Evolutionary conservation across 78 protist genomes (phyloP).

Genomic region (Dictyostelium discoideum): DNA sequence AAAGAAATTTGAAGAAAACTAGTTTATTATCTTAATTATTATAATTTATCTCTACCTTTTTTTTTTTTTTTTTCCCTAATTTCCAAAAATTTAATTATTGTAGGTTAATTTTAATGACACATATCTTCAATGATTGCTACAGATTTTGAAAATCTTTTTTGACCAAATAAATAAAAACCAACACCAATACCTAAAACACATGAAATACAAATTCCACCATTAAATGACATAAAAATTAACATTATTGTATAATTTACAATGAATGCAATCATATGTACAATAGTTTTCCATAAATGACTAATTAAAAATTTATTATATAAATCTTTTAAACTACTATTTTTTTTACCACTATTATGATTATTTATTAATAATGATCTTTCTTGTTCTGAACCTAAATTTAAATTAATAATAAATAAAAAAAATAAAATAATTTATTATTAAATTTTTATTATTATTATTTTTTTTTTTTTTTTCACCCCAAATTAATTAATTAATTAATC

Average conservation of each 20-base stretch:
- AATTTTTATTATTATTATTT: too few species aligned
- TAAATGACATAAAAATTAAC: conserved; percentile 62
- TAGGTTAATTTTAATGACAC: neutral
- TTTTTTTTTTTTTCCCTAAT: neutral
- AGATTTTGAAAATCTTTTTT: neutral
- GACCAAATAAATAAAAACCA: conserved; percentile 58
- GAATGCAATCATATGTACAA: conserved; percentile 33
- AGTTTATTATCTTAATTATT: neutral
- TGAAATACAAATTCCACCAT: conserved; percentile 50
- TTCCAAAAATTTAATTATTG: too few species aligned
- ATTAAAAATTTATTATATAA: conserved; percentile 5
- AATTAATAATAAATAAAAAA: neutral
- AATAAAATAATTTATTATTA: neutral
- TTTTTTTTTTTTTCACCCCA: too few species aligned
- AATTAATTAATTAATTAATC: too few species aligned
- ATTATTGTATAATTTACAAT: conserved; percentile 20
- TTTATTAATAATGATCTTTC: neutral
- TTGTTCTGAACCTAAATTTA: neutral
- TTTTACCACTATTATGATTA: neutral
- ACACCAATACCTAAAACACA: conserved; percentile 30
- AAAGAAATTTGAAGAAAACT: neutral
- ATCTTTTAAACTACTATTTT: neutral
- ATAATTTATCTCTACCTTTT: neutral
- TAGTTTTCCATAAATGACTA: conserved; percentile 12
- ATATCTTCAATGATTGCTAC: neutral